phyloP scores from a whole-genome alignment of 2,329 filamentous ascomycete genomes.

The Aspergillus transmontanensis region DNA sequence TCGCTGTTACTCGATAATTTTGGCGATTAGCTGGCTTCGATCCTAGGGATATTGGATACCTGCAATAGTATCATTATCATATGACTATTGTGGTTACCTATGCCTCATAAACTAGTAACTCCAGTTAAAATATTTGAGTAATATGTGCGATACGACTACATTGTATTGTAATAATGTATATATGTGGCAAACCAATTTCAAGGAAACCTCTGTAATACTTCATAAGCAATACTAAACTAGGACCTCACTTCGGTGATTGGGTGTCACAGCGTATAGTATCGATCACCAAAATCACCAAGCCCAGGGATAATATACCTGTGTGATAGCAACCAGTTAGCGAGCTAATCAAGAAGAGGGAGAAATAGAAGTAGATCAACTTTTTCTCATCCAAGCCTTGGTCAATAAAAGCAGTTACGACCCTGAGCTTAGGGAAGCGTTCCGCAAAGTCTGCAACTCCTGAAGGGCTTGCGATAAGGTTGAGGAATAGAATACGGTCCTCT shows the following conservation, averaged over 20 bases:
- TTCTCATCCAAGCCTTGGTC: conserved; percentile 96
- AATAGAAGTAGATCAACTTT: conserved; percentile 68
- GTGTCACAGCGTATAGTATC: conserved; percentile 84
- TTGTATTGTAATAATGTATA: neutral
- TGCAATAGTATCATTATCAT: neutral
- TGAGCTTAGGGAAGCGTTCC: conserved; percentile 81
- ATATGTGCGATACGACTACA: neutral
- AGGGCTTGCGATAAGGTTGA: conserved; percentile 97
- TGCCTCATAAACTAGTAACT: neutral
- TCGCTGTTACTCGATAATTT: neutral
- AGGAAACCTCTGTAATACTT: neutral
- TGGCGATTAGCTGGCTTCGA: neutral
- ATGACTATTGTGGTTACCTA: neutral
- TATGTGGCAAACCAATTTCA: neutral
- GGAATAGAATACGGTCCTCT: conserved; percentile 91
- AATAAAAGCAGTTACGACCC: conserved; percentile 93
- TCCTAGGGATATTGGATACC: neutral
- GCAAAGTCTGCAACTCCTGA: conserved; percentile 90
- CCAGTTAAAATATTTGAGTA: neutral
- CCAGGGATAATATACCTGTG: conserved; percentile 90
- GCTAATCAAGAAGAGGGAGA: neutral
- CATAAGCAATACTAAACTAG: neutral
- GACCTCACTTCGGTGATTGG: neutral
- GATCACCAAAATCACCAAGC: conserved; percentile 91
- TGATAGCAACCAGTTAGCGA: conserved; percentile 13